A percentile compares a stretch with the other conserved stretches of the same genome.
Conservation (phyloP, 352 stramenopile species). For the Phytopythium helicoides region DNA sequence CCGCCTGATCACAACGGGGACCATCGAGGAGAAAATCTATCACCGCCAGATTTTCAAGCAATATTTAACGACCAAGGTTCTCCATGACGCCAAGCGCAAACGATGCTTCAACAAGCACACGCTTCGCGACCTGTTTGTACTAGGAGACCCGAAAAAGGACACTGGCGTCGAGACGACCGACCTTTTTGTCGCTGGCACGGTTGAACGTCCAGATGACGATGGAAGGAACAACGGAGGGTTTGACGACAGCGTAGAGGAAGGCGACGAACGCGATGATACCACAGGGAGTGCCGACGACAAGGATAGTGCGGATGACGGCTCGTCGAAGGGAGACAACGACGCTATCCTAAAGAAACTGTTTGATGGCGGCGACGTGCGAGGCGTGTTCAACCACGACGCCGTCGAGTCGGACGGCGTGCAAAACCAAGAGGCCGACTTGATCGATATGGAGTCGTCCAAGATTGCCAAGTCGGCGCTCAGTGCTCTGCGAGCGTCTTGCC, state of each 20-base stretch:
- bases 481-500: conserved; percentile 78
- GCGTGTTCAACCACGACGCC: conserved; percentile 95
- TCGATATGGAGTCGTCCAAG: conserved; percentile 91
- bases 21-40: conserved; percentile 99
- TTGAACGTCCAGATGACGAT: conserved; percentile 52
- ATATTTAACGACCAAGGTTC: conserved; percentile 96
- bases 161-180: conserved; percentile 90
- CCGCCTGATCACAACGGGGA: conserved; percentile 94
- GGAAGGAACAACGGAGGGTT: conserved; percentile 12
- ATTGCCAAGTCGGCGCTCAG: conserved; percentile 85
- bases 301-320: conserved; percentile 2
- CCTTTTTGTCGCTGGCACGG: conserved; percentile 87
- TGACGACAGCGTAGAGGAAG: conserved; percentile 30
- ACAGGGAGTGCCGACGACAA: conserved; percentile 6
- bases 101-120: conserved; percentile 97
- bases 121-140: conserved; percentile 95
- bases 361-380: conserved; percentile 87
- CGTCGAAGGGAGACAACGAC: conserved; percentile 59
- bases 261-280: conserved; percentile 10
- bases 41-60: conserved; percentile 99
- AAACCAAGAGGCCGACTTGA: conserved; percentile 88
- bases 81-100: conserved; percentile 96
- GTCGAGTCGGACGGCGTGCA: conserved; percentile 87
- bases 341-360: conserved; percentile 90
- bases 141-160: conserved; percentile 63